Evolutionary conservation across 352 stramenopile genomes (phyloP).

Genomic region (Halophytophthora batemanensis): DNA sequence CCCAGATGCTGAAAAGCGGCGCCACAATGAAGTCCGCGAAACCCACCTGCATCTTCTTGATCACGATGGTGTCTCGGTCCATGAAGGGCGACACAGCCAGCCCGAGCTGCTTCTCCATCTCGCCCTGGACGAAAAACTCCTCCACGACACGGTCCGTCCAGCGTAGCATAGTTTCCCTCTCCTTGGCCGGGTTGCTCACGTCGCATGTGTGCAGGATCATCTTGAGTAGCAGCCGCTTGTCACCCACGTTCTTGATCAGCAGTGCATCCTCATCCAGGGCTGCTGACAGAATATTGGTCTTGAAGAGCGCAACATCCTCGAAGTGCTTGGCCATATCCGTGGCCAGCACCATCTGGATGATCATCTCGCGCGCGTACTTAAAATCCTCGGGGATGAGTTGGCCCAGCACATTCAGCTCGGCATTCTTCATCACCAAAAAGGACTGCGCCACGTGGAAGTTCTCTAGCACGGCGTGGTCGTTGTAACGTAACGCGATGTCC

Average conservation of each 20-base stretch:
- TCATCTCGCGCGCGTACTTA: constrained; percentile 86
- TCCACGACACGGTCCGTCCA: constrained; percentile 93
- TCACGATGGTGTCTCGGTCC: constrained; percentile 89
- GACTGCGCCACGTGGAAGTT: constrained; percentile 89
- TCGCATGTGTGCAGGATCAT: constrained; percentile 92
- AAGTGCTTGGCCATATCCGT: constrained; percentile 92
- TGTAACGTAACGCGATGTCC: constrained; percentile 87
- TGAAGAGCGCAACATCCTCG: constrained; percentile 85
- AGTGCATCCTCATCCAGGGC: constrained; percentile 64
- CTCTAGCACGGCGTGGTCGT: constrained; percentile 86
- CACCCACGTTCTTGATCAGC: constrained; percentile 76
- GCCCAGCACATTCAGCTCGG: constrained; percentile 79
- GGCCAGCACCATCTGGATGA: constrained; percentile 89
- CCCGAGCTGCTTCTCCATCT: constrained; percentile 91
- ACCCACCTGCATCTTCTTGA: constrained; percentile 92
- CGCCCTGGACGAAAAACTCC: constrained; percentile 96
- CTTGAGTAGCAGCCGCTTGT: constrained; percentile 87
- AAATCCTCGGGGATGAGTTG: constrained; percentile 75
- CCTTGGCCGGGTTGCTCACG: constrained; percentile 93
- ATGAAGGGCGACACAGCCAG: constrained; percentile 92
- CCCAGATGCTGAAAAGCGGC: constrained; percentile 85
- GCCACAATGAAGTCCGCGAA: constrained; percentile 95
- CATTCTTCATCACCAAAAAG: constrained; percentile 89
- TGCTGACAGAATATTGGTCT: constrained; percentile 77
- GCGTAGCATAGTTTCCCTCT: constrained; percentile 82